Base-by-base conservation (phyloP, 768 basidiomycete genomes). In the Termitomyces sp. region DNA sequence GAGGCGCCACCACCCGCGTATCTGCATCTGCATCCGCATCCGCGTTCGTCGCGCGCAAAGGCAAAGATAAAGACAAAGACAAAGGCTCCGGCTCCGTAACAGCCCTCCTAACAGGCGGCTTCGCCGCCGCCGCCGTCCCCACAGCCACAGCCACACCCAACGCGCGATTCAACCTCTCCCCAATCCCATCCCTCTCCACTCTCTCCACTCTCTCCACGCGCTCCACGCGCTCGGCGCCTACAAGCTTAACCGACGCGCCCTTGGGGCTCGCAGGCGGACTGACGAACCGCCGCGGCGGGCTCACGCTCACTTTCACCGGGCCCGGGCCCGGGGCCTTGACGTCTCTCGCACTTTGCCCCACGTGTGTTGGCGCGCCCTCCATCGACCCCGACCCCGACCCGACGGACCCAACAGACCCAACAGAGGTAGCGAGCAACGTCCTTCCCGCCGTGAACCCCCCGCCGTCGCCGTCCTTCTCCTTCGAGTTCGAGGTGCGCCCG, bases 141-240 rank as follows among this genome's bases (percentile, higher is more conserved):
- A 20, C 46, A 2, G 4, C 26, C 14, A 6, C 26, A 6, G 26
- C 57, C 26, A n/a, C 49, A 0, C 12, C 56, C 56, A 50, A 30
- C 23, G 74, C 74, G 52, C 74, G 74, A 32, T 75, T 64, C 63
- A 83, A 61, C 46, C 81, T 68, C 61, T 82, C 79, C 40, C 73
- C 72, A 35, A 82, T 63, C 33, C 69, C 68, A 64, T 76, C 78
- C 63, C 75, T 68, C 64, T 63, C 74, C 50, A 38, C 64, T 41
- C 44, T 52, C 38, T 28, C 14, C n/a, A 9, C 53, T 16, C 33
- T n/a, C n/a, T n/a, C 32, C 28, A 0, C 51, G 14, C 44, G 30
- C 18, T 49, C 43, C 30, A 5, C 30, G 30, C n/a, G n/a, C n/a
- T n/a, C n/a, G n/a, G 30, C 6, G 6, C 30, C 32, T 0, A 33